phyloP scores from a whole-genome alignment of 2,329 filamentous ascomycete species.

The Mariannaea elegans region DNA sequence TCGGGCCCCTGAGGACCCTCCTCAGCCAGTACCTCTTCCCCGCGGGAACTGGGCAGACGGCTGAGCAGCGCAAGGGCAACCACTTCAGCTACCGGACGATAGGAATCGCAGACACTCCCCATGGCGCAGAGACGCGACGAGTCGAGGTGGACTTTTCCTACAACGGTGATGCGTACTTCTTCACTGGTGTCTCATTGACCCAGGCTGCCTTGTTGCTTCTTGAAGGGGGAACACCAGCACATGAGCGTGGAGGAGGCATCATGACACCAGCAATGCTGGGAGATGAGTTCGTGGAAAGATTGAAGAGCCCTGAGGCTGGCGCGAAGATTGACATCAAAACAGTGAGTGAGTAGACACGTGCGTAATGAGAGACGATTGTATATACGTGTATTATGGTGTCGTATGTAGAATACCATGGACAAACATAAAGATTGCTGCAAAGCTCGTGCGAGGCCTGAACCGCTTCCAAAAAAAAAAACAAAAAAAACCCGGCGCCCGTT shows the following conservation, averaged over 20 bases:
- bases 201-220: conserved; percentile 31
- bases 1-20: conserved; percentile 22
- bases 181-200: conserved; percentile 30
- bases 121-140: not conserved
- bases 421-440: conserved; percentile 4
- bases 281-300: conserved; percentile 20
- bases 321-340: conserved; percentile 22
- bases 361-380: conserved; percentile 6
- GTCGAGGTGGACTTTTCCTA: conserved; percentile 28
- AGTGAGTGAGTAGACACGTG: no score
- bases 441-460: conserved; percentile 5
- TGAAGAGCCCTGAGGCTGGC: conserved; percentile 14
- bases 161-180: conserved; percentile 29
- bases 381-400: conserved; percentile 4
- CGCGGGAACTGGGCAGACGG: conserved; percentile 28
- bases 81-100: conserved; percentile 28
- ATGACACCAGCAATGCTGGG: conserved; percentile 32
- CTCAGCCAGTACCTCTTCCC: conserved; percentile 22
- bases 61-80: conserved; percentile 15
- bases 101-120: conserved; percentile 20
- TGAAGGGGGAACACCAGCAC: conserved; percentile 18
- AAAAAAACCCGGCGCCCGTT: conserved; percentile 22
- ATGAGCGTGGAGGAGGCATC: conserved; percentile 29
- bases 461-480: no score
- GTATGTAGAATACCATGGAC: not conserved